Conservation (phyloP, 2,329 filamentous ascomycete species). For the Coniochaeta prunicola region DNA sequence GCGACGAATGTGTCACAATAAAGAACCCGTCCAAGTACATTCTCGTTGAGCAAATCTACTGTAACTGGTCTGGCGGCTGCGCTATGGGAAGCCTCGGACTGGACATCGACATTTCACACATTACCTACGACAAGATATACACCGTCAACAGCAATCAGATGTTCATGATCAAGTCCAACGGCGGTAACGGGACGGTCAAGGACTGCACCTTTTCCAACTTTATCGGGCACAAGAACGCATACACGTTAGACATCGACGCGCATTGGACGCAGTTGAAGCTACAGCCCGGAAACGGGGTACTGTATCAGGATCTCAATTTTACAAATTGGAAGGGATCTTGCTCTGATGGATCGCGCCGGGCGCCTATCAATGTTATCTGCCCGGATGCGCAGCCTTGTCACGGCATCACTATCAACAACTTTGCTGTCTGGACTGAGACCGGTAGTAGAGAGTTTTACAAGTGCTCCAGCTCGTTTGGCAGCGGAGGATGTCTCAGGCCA, state of each 20-base stretch:
- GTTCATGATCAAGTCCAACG: slow-evolving; percentile 56
- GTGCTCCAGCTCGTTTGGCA: slow-evolving; percentile 14
- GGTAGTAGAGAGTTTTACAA: slow-evolving; percentile 9
- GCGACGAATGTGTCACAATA: slow-evolving; percentile 42
- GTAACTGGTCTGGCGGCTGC: slow-evolving; percentile 54
- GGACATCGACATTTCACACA: slow-evolving; percentile 39
- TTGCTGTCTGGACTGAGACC: slow-evolving; percentile 15
- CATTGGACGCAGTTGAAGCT: slow-evolving; percentile 6
- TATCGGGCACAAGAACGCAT: slow-evolving; percentile 52
- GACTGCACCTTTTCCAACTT: slow-evolving; percentile 49
- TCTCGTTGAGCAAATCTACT: slow-evolving; percentile 52
- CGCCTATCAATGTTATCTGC: slow-evolving; percentile 40
- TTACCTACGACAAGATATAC: slow-evolving; percentile 50
- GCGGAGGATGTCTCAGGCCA: slow-evolving; percentile 10
- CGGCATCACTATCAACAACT: slow-evolving; percentile 10
- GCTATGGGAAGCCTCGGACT: slow-evolving; percentile 48
- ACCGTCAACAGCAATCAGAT: slow-evolving; percentile 54
- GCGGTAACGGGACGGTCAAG: slow-evolving; percentile 44
- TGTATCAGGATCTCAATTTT: slow-evolving; percentile 44
- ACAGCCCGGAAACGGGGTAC: slow-evolving; percentile 38
- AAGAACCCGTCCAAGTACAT: slow-evolving; percentile 43
- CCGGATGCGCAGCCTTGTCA: slow-evolving; percentile 11
- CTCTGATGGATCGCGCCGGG: slow-evolving; percentile 38
- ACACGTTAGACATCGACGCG: slow-evolving; percentile 39
- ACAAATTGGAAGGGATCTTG: slow-evolving; percentile 49